phyloP scores from a whole-genome alignment of 2,329 filamentous ascomycete genomes.

The Acephala macrosclerotiorum region DNA sequence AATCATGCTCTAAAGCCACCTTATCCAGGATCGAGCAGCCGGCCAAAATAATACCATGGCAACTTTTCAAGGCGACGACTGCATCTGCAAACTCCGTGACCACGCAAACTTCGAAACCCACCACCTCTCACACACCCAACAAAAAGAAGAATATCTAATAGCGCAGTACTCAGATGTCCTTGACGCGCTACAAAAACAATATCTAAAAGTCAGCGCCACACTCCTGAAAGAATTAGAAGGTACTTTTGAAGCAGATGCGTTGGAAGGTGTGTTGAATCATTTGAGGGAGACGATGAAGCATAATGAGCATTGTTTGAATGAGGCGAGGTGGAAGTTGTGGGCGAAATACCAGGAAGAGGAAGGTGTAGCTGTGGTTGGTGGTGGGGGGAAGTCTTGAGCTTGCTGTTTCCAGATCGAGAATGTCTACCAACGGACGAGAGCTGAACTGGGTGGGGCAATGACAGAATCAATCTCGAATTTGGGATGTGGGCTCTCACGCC shows the following conservation, averaged over 20 bases:
- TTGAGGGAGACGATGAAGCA: conserved; percentile 11
- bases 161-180: conserved; percentile 19
- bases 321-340: conserved; percentile 14
- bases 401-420: too few species aligned
- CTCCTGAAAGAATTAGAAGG: background rate
- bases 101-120: background rate
- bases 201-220: background rate
- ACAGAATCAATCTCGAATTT: too few species aligned
- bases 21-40: background rate
- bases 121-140: conserved; percentile 13
- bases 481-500: too few species aligned
- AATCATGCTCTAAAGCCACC: background rate
- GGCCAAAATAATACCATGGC: background rate
- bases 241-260: conserved; percentile 10
- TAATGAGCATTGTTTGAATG: conserved; percentile 15
- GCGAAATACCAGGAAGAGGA: conserved; percentile 6
- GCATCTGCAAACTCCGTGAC: background rate
- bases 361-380: background rate
- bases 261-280: conserved; percentile 1
- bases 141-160: conserved; percentile 16
- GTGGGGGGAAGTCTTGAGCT: background rate
- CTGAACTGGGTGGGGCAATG: too few species aligned
- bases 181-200: conserved; percentile 12
- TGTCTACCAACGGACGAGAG: too few species aligned
- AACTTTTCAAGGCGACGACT: background rate